Evolutionary conservation across 345 rosid genomes (phyloP).

Genomic region (Eutrema yunnanense): DNA sequence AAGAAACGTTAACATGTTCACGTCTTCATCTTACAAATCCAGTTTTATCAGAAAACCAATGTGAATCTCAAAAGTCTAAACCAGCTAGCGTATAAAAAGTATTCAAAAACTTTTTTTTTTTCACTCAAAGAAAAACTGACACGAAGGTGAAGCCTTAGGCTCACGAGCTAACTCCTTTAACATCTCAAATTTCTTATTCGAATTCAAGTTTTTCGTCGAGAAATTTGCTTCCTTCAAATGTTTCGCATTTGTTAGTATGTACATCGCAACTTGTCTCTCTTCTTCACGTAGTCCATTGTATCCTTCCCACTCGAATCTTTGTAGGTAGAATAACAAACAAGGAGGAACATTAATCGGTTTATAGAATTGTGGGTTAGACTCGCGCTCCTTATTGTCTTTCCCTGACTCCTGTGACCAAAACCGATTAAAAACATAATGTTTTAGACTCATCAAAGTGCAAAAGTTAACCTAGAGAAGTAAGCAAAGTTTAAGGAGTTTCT

Average conservation of each 20-base stretch:
- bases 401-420: background rate
- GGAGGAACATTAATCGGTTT: background rate
- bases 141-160: constrained; percentile 15
- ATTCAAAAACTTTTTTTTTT: background rate
- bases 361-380: background rate
- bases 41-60: background rate
- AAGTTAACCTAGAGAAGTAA: background rate
- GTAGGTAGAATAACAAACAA: background rate
- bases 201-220: background rate
- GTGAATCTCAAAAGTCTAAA: background rate
- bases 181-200: background rate
- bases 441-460: background rate
- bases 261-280: constrained; percentile 16
- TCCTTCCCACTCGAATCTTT: constrained; percentile 3
- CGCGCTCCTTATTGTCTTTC: background rate
- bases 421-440: background rate
- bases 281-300: constrained; percentile 16
- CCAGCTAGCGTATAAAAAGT: background rate
- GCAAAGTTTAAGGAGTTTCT: background rate
- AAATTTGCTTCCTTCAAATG: constrained; percentile 3
- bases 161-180: constrained; percentile 6
- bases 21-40: background rate
- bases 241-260: constrained; percentile 10
- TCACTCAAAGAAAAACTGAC: constrained; percentile 2
- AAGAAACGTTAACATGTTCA: background rate